phyloP scores from a whole-genome alignment of 345 rosid genomes.

The rapeseed (Brassica napus) region DNA sequence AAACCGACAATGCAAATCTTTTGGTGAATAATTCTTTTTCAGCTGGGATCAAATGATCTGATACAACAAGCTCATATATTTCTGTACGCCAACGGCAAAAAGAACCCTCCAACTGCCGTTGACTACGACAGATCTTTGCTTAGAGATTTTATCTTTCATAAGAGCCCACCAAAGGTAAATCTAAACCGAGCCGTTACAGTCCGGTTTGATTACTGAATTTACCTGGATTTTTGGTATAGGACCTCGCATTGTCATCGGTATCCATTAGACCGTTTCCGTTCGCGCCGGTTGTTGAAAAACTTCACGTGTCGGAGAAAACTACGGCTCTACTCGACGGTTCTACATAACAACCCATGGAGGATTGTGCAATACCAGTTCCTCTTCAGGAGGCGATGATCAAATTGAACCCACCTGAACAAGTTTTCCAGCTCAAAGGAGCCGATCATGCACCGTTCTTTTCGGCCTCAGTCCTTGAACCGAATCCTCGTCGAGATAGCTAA shows the following conservation, averaged over 20 bases:
- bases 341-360: conserved; percentile 59
- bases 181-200: conserved; percentile 6
- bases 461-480: conserved; percentile 64
- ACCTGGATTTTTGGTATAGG: conserved; percentile 45
- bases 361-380: conserved; percentile 51
- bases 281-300: conserved; percentile 84
- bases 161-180: conserved; percentile 79
- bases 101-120: conserved; percentile 82
- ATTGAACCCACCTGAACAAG: conserved; percentile 53
- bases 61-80: conserved; percentile 75
- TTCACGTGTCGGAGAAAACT: conserved; percentile 52
- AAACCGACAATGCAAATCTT: too few relatives aligned
- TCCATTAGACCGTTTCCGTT: conserved; percentile 95
- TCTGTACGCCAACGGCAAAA: conserved; percentile 82
- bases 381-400: conserved; percentile 58
- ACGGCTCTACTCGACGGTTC: conserved; percentile 54
- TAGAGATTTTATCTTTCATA: conserved; percentile 73
- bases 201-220: conserved; percentile 17
- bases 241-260: conserved; percentile 85
- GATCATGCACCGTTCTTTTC: conserved; percentile 81
- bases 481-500: conserved; percentile 54
- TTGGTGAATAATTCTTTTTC: conserved; percentile 15
- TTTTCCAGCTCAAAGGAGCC: conserved; percentile 61
- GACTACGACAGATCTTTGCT: conserved; percentile 76
- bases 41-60: conserved; percentile 69